phyloP scores from a whole-genome alignment of 176 grass and related monocot species.

The Lolium multiflorum region DNA sequence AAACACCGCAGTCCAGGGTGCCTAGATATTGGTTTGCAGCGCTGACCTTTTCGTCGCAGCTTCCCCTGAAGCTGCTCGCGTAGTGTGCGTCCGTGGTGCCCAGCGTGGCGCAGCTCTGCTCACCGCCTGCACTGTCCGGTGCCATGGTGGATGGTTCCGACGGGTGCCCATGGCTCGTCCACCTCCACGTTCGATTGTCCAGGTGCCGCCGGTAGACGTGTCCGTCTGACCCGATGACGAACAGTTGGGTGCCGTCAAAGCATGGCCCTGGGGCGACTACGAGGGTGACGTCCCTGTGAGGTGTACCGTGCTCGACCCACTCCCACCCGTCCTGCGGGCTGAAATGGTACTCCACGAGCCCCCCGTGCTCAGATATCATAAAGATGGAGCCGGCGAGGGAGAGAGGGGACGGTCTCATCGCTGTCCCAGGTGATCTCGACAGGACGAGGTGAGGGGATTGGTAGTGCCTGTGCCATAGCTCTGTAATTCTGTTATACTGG shows the following conservation, averaged over 20 bases:
- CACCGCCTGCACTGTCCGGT: neutral
- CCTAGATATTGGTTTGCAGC: neutral
- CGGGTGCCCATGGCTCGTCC: slow-evolving; percentile 79
- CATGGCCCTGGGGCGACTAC: slow-evolving; percentile 79
- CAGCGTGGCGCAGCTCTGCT: slow-evolving; percentile 49
- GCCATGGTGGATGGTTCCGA: slow-evolving; percentile 20
- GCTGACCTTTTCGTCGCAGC: slow-evolving; percentile 85
- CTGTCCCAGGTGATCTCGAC: slow-evolving; percentile 74
- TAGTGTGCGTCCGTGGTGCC: slow-evolving; percentile 25
- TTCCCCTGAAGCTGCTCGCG: slow-evolving; percentile 49
- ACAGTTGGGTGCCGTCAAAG: slow-evolving; percentile 73
- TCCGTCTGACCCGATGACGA: slow-evolving; percentile 85
- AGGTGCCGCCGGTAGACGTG: slow-evolving; percentile 71
- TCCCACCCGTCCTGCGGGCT: slow-evolving; percentile 76
- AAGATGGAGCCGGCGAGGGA: slow-evolving; percentile 81
- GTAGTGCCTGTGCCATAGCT: slow-evolving; percentile 90
- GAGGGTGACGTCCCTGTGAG: slow-evolving; percentile 65
- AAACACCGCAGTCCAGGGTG: neutral
- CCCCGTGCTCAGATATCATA: slow-evolving; percentile 84
- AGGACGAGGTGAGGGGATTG: slow-evolving; percentile 94
- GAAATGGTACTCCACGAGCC: slow-evolving; percentile 91
- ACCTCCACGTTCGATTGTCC: slow-evolving; percentile 67
- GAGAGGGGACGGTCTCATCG: slow-evolving; percentile 64
- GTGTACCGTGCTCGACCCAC: slow-evolving; percentile 97
- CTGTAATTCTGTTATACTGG: slow-evolving; percentile 96